Base-by-base conservation (phyloP, 2,329 filamentous ascomycete genomes). In the Monosporascus sp. region DNA sequence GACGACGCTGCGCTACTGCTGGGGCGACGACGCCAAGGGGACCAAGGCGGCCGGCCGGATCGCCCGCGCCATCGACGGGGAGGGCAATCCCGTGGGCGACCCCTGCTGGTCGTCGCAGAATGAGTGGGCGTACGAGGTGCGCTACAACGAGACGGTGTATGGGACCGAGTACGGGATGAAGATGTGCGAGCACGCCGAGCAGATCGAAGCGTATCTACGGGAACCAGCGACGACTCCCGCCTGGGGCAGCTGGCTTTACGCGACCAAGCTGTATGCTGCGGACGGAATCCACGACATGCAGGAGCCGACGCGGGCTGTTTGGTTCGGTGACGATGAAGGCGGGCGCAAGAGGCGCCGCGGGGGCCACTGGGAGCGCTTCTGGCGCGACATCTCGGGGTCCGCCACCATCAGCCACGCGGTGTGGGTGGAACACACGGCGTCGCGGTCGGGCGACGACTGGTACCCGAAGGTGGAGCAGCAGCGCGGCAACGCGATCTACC, bases 281-380 rank as follows among this genome's bases (percentile, higher is more conserved):
- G 55, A 60, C 43, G 58, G 47, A 45, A 43, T 37, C 20, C 57
- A 63, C 37, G 52, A 55, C 51, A 61, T 64, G 57, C 57, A 64
- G 46, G 60, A 64, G 44, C 53, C 60, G 39, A 64, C 61, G 1
- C 51, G 55, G n/a, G 55, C 61, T 0, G 55, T 64, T 6, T 64
- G 61, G 60, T 51, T 57, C 51, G 45, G 57, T 15, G 61, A 60
- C 20, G 18, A 39, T 11, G 37, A 39, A n/a, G 37, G 37, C 18
- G 17, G 37, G 3, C 1, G 17, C 4, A 9, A 5, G 37, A 18
- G 11, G 6, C 17, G 6, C 37, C 17, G 37, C 50, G 55, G 58
- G 1, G 61, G 61, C 1, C 59, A 61, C 41, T 64, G 62, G 62
- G 60, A 64, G 52, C 54, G 61, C 5, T 60, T 60, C 46, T 64